Base-by-base conservation (phyloP, 176 grass and related monocot genomes). In the Panicum miliaceum region DNA sequence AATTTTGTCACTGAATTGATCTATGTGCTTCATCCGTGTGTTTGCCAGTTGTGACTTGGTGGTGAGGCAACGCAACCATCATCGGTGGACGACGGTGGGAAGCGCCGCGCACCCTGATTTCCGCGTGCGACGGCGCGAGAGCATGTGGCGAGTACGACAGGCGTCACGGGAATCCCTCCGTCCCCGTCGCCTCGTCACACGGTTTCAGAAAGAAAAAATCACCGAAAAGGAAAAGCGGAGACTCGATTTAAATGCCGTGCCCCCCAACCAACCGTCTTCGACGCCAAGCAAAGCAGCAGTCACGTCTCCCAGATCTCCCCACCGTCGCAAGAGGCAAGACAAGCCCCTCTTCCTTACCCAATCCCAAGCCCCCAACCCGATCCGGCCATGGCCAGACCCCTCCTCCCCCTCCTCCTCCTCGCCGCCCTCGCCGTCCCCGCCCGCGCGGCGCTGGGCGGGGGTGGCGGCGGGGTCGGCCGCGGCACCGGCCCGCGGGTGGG, bases 111-210 rank as follows among this genome's bases (percentile, higher is more conserved):
- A 34, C 47, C 71, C 71, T 18, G 71, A 74, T 74, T 74, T 74
- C 47, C 47, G 47, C 71, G 27, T 22, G 47, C 71, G 47, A 22
- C 46, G n/a, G 16, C 19, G 18, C 1, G 10, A 5, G 25, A 5
- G 25, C 42, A 47, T 19, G 43, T 19, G 23, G 69, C 27, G 71
- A 52, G 8, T 19, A 20, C 71, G 47, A 74, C 71, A 16, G 47
- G 8, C 46, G 26, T 74, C 46, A 50, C 47, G 71, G 8, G 47
- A 74, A 20, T 51, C 46, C 10, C 29, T 5, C 45, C 46, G 18
- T 35, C 19, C 46, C 27, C 43, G 71, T 74, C 71, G 47, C 71
- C 47, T 32, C 47, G 70, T 50, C 46, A 34, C 70, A 73, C 70
- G 70, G 70, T 73, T 47, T 73, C 7, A 9, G 7, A 43, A 6